A percentile compares a stretch with the other conserved stretches of the same genome.
Evolutionary conservation across 441 rosid species (phyloP).

Genomic region (Macaranga tanarius): DNA sequence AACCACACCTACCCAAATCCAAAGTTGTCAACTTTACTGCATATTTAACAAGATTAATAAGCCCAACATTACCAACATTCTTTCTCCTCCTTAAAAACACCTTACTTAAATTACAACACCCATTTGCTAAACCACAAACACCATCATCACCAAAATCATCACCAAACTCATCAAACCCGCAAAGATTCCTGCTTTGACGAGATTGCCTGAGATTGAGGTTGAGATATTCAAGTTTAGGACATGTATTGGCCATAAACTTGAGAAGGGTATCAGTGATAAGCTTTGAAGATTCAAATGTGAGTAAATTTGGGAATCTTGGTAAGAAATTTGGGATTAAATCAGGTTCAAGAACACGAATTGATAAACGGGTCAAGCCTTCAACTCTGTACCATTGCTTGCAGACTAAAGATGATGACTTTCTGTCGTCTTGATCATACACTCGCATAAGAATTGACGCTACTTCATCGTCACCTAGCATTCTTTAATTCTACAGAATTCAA

Average conservation of each 20-base stretch:
- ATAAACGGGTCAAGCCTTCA: slow-evolving; percentile 38
- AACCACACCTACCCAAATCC: slow-evolving; percentile 44
- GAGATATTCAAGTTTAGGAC: slow-evolving; percentile 33
- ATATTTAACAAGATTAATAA: slow-evolving; percentile 25
- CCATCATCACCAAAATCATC: slow-evolving; percentile 37
- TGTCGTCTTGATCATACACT: slow-evolving; percentile 27
- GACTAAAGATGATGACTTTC: slow-evolving; percentile 37
- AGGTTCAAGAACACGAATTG: slow-evolving; percentile 41
- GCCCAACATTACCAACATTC: slow-evolving; percentile 35
- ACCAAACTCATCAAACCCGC: slow-evolving; percentile 6
- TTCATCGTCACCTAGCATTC: slow-evolving; percentile 42
- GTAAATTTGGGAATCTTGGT: slow-evolving; percentile 47
- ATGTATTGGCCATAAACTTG: slow-evolving; percentile 34
- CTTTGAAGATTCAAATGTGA: slow-evolving; percentile 23
- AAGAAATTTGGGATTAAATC: slow-evolving; percentile 33
- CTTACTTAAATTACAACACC: slow-evolving; percentile 31
- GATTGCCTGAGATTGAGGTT: slow-evolving; percentile 21
- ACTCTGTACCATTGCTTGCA: slow-evolving; percentile 47
- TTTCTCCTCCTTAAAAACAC: slow-evolving; percentile 37
- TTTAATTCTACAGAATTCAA: too few species aligned
- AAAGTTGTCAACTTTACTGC: slow-evolving; percentile 32
- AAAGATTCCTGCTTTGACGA: background rate
- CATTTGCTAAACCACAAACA: slow-evolving; percentile 33
- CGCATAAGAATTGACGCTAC: slow-evolving; percentile 33
- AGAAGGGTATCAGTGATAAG: slow-evolving; percentile 33